Evolutionary conservation across 139 green algal species (phyloP), one percentile per base, ranked within the genome.

Genomic region (Gonium pectorale): DNA sequence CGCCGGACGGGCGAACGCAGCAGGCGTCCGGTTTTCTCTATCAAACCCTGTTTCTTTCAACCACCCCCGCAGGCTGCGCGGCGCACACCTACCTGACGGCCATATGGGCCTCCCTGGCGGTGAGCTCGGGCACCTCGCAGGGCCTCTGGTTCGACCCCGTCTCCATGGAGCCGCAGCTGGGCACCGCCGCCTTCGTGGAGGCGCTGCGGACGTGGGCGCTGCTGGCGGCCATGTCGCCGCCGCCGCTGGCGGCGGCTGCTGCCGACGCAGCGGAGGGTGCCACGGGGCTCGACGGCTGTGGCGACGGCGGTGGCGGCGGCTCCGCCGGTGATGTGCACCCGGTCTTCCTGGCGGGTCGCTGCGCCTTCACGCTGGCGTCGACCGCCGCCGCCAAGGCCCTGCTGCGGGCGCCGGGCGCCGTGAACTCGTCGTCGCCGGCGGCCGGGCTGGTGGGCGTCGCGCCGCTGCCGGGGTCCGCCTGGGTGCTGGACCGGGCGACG

Each of bases 51-150:
- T n/a, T n/a, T n/a, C n/a, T n/a, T n/a, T n/a, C n/a, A n/a, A n/a
- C 56, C 56, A 9, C 17, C 56, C 56, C 67, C 22, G 41, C 67
- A 43, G 71, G 71, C 35, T 80, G 71, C 71, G 29, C 49, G 49
- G 29, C 71, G 15, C 71, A 80, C 2, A 13, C 33, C 49, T 49
- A 35, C 33, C 15, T 80, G 49, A 17, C 24, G 5, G 71, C 49
- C 52, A 80, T 80, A 7, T 80, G 71, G 71, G 49, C 71, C 5
- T 35, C 71, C 49, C 51, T 80, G 9, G 71, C 46, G 0, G 49
- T 80, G 17, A 51, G 49, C 31, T 7, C 66, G 8, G 51, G 71
- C 71, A 15, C n/a, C 33, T 17, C 6, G 1, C 31, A 51, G 3
- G 49, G 46, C 19, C 46, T 80, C 33, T n/a, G 51, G 22, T 80